These are phyloP conservation scores for Mortierella hygrophila DNA, from an alignment of 192 early-diverging fungal genomes.

Conservation along the genomic window DNA sequence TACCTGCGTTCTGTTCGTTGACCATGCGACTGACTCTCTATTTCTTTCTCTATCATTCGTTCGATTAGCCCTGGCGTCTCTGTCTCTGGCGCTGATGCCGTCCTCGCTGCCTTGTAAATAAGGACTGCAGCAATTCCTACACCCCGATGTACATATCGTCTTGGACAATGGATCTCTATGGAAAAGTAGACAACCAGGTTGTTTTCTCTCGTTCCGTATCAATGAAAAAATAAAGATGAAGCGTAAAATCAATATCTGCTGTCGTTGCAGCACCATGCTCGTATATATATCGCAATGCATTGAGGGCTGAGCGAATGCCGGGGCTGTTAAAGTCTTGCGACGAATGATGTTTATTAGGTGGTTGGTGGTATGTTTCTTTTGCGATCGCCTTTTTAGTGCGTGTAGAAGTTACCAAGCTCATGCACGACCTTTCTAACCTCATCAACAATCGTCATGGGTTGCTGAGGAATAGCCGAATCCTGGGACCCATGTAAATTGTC, in stretches of 20 bases:
- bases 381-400: slow-evolving; percentile 13
- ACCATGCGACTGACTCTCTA: neutral
- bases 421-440: slow-evolving; percentile 49
- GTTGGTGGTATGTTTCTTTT: neutral
- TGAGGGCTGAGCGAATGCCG: too few species aligned
- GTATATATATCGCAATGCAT: too few species aligned
- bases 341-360: neutral
- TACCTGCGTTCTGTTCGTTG: neutral
- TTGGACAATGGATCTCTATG: neutral
- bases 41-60: neutral
- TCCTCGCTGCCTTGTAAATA: slow-evolving; percentile 64
- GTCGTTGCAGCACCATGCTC: too few species aligned
- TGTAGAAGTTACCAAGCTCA: slow-evolving; percentile 46
- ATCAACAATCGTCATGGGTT: slow-evolving; percentile 50
- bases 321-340: too few species aligned
- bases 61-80: slow-evolving; percentile 59
- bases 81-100: slow-evolving; percentile 68
- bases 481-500: slow-evolving; percentile 9
- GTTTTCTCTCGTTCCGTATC: neutral
- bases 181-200: neutral
- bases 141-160: neutral
- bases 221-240: neutral
- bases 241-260: too few species aligned
- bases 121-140: neutral
- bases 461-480: neutral